Base-by-base conservation (phyloP, 2,329 filamentous ascomycete genomes). In the Clarireedia homoeocarpa region DNA sequence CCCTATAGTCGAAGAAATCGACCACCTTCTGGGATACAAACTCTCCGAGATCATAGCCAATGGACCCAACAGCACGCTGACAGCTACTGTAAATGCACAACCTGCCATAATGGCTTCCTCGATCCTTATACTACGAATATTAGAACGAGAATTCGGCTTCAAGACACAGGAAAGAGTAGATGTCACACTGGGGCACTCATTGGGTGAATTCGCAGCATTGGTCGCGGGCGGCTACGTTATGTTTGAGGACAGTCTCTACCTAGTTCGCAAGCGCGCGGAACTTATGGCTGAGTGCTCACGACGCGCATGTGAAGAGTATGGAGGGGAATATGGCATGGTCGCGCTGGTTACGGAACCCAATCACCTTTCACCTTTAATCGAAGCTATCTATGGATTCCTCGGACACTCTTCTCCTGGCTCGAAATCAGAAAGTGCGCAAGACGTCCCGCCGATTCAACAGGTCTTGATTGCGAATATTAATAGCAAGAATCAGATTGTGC, bases 101-200 rank as follows among this genome's bases (percentile, higher is more conserved):
- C 92, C 92, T 1, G 91, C 92, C 65, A 96, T 96, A 71, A 95
- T 97, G 90, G 89, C 91, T 14, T 94, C 90, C 4, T 95, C 89
- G 27, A 85, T 96, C 67, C 80, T 96, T 58, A 95, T 96, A 67
- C 79, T 96, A 54, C 86, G 89, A 55, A 84, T 96, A 58, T 79
- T 97, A 61, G 90, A 96, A 74, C 76, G 81, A 59, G 89, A 96
- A 63, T 96, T 92, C 68, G 83, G 80, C 42, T 95, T 96, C 73
- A 77, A 81, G 56, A 80, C 85, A 6, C 72, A 76, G 7, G 81
- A 88, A 55, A 79, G 85, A 58, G 84, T 91, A 45, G 89, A 96
- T 72, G 83, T 95, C 38, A 89, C 88, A 0, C 78, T 96, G 24
- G 92, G 92, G 9, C 92, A 97, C 72, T 95, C 89, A 4, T 78